Conservation (phyloP, 2,329 filamentous ascomycete genomes). For the Fusarium sp. region DNA sequence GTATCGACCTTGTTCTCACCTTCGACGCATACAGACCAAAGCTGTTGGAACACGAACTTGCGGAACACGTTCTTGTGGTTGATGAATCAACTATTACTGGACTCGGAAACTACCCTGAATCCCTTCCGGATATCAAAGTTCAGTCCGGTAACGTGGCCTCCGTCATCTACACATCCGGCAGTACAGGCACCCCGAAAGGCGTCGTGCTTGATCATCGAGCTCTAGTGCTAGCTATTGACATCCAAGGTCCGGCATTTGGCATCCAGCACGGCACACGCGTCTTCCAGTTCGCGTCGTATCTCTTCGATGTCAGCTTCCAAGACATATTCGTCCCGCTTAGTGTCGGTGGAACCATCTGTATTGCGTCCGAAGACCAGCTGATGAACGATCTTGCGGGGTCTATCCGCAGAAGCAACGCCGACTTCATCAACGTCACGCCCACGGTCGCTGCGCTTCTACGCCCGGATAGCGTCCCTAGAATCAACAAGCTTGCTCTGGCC, state of each 20-base stretch:
- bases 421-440: conserved; percentile 9
- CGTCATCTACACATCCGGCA: conserved; percentile 11
- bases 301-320: conserved; percentile 11
- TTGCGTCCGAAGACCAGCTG: conserved; percentile 8
- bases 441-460: conserved; percentile 8
- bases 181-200: not conserved
- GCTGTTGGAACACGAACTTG: conserved; percentile 8
- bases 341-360: conserved; percentile 11
- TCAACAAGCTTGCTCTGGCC: conserved; percentile 9
- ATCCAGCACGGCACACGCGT: conserved; percentile 10
- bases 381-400: conserved; percentile 10
- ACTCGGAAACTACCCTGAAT: conserved; percentile 1
- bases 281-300: conserved; percentile 11
- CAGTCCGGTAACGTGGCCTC: conserved; percentile 9
- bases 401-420: conserved; percentile 7
- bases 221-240: conserved; percentile 4
- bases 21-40: not conserved
- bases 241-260: conserved; percentile 10
- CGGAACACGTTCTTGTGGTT: conserved; percentile 5
- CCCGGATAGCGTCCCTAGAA: conserved; percentile 2
- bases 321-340: conserved; percentile 8
- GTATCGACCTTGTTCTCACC: conserved; percentile 8
- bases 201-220: conserved; percentile 11
- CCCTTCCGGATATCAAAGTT: conserved; percentile 5
- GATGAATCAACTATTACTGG: conserved; percentile 6